These are phyloP conservation scores for Magnaporthales sp. DNA, from an alignment of 2,329 filamentous ascomycete genomes.

Conservation along the genomic window DNA sequence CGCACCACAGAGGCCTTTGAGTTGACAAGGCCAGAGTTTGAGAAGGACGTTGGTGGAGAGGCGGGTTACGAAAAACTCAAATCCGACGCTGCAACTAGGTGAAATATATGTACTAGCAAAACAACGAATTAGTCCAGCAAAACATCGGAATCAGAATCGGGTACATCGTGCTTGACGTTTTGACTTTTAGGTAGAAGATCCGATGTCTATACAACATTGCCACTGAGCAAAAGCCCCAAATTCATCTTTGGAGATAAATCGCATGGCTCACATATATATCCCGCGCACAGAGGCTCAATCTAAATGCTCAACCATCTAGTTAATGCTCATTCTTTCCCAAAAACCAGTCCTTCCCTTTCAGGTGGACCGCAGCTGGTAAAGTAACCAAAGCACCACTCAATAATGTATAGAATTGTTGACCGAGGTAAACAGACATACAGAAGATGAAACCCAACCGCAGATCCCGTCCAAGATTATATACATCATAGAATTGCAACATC, in stretches of 20 bases:
- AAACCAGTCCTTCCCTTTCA: background rate
- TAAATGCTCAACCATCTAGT: background rate
- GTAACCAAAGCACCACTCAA: background rate
- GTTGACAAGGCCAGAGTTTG: slow-evolving; percentile 53
- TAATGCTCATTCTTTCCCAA: background rate
- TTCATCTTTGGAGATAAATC: background rate
- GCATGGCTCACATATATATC: background rate
- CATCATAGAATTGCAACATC: background rate
- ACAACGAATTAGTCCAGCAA: background rate
- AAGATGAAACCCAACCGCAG: background rate
- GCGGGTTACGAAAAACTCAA: slow-evolving; percentile 50
- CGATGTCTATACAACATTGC: background rate
- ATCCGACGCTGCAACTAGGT: slow-evolving; percentile 27
- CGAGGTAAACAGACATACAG: background rate
- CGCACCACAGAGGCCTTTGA: slow-evolving; percentile 63
- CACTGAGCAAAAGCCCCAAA: background rate
- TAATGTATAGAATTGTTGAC: background rate
- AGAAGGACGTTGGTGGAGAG: slow-evolving; percentile 39
- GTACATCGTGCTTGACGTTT: background rate
- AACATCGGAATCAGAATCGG: background rate
- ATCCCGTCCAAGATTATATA: background rate
- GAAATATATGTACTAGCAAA: slow-evolving; percentile 5
- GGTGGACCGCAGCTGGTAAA: background rate
- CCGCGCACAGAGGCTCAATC: background rate
- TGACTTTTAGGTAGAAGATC: background rate